These are phyloP conservation scores for Plantago lanceolata DNA, from an alignment of 305 asterid species.

Conservation along the genomic window DNA sequence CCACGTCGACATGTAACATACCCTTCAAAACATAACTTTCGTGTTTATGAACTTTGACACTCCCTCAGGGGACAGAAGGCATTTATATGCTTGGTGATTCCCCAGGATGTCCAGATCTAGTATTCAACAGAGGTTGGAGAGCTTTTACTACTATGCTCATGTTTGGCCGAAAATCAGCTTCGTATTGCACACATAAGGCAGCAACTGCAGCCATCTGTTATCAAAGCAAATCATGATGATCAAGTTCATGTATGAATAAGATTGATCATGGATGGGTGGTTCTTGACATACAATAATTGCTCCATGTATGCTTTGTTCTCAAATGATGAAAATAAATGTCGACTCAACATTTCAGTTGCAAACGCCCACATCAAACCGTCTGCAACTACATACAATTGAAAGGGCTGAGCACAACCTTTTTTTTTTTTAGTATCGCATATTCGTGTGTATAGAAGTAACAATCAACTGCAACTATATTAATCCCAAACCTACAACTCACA, in stretches of 20 bases:
- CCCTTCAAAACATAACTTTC: not conserved
- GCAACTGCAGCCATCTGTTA: constrained; percentile 58
- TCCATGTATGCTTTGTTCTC: not conserved
- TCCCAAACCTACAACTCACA: not conserved
- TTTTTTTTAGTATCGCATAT: no score
- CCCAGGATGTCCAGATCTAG: constrained; percentile 37
- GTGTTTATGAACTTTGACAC: not conserved
- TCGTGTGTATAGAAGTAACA: not conserved
- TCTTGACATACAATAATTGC: not conserved
- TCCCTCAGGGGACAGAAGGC: not conserved
- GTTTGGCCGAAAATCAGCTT: constrained; percentile 52
- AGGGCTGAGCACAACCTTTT: no score
- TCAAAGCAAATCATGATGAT: not conserved
- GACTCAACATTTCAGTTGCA: no score
- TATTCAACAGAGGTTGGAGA: constrained; percentile 49
- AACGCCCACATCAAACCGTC: no score
- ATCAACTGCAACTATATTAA: not conserved
- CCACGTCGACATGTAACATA: not conserved
- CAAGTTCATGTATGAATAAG: not conserved
- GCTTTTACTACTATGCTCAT: constrained; percentile 58
- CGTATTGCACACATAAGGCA: constrained; percentile 50
- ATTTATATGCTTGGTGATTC: constrained; percentile 31
- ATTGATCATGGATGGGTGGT: no score
- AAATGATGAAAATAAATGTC: not conserved
- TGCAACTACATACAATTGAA: no score